Evolutionary conservation across 768 basidiomycete species (phyloP), one percentile per base, ranked within the genome.

Genomic region (Boletus speciosus): DNA sequence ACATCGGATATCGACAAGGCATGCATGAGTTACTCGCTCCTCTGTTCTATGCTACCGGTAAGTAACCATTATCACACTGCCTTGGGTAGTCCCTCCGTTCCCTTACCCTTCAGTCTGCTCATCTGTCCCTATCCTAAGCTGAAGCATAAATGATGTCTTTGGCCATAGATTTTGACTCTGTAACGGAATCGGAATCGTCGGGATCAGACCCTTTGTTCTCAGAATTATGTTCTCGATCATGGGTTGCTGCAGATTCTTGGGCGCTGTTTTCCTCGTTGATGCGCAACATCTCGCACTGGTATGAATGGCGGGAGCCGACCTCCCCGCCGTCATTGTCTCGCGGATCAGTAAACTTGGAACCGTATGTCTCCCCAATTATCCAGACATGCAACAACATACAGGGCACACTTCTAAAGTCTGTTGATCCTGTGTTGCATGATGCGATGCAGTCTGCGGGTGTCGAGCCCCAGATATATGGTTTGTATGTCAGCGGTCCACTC

Each of bases 21-120:
- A 98, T 99, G 97, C 97, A 99, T 65, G 97, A 99, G 66, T 74
- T 98, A 9, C 80, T 98, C 21, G 97, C 95, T 4, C 88, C 92
- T 0, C 69, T 98, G 29, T 90, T 91, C 62, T 84, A 90, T 63
- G 86, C 86, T 45, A 49, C 67, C 47, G 71, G 71, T 71, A 61
- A 56, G 71, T 62, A 40, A 31, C 45, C 12, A 40, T 19, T 34
- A 21, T 43, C 34, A 32, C 27, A 40, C 45, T 43, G 35, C 21
- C 36, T 34, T 48, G 38, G 49, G 40, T 49, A 44, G 41, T 57
- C 51, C 43, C 35, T 21, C 43, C 38, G 45, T 47, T 49, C 54
- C 58, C 42, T 47, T 35, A 21, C 41, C 49, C 42, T 56, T 55
- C 39, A 16, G 37, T 56, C 55, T 31, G 39, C 56, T 64, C 52